Conservation (phyloP, 2,329 filamentous ascomycete genomes). For the Lomentospora prolificans region DNA sequence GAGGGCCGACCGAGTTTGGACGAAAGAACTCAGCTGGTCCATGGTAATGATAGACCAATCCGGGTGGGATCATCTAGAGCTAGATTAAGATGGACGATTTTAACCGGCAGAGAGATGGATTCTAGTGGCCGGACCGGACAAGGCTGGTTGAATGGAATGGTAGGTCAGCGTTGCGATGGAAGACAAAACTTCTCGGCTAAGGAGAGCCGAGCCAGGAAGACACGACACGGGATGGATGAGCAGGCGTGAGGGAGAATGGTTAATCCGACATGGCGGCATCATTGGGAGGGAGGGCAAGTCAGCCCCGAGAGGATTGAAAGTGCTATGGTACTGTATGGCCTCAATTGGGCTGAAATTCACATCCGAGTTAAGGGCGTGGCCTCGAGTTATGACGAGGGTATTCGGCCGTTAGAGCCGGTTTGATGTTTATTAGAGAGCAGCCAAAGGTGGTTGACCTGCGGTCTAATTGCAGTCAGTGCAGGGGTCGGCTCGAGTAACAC, state of each 20-base stretch:
- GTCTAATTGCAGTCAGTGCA: too few species aligned
- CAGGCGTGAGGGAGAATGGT: neutral
- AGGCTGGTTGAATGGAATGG: neutral
- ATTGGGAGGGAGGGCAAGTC: neutral
- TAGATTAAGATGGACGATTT: neutral
- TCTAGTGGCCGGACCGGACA: neutral
- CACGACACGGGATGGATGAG: neutral
- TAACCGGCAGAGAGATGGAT: neutral
- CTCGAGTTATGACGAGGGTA: neutral
- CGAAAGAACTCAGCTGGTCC: neutral
- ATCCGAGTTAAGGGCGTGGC: too few species aligned
- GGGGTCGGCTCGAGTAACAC: too few species aligned
- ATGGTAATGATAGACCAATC: neutral
- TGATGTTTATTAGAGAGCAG: neutral
- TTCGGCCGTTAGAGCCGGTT: neutral
- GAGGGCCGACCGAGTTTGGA: too few species aligned
- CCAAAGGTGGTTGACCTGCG: too few species aligned
- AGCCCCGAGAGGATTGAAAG: too few species aligned
- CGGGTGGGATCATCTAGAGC: neutral
- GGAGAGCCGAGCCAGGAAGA: neutral
- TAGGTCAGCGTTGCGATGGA: neutral
- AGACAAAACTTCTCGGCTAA: neutral
- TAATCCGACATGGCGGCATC: neutral
- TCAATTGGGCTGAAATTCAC: too few species aligned
- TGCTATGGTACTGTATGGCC: too few species aligned